Base-by-base conservation (phyloP, 768 basidiomycete genomes). In the Gloeopeniophorella convolvens region DNA sequence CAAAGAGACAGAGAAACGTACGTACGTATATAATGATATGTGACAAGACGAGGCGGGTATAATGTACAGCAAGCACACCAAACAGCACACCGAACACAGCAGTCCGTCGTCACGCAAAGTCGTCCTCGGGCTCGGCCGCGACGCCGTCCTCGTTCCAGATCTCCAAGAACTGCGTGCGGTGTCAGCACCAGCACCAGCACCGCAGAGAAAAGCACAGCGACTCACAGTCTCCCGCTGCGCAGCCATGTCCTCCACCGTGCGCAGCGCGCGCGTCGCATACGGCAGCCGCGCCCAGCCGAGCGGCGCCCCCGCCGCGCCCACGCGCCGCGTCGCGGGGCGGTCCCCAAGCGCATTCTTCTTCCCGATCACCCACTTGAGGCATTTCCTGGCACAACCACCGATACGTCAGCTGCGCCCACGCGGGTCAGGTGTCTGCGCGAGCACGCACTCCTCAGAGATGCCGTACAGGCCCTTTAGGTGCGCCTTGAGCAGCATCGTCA, bases 311-410 rank as follows among this genome's bases (percentile, higher is more conserved):
- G 77, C 75, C 34, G 72, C 68, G 5, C 83, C 79, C 56, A 82
- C 71, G 23, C 79, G 78, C 58, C 78, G 81, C 2, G 71, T 65
- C 4, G 83, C 88, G 12, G 86, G 76, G 61, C 83, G 88, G 65
- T 99, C 95, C 1, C 94, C 94, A 3, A 85, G 65, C 0, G 89
- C 80, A 46, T 82, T 89, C 69, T 97, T 97, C 76, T 97, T 98
- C 16, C 86, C 86, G 4, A 82, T 66, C 4, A 82, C 76, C 62
- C 88, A 96, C 66, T 93, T 97, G 39, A 76, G 73, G 57, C 92
- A 92, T 87, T 96, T 98, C 36, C 93, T 96, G 50, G 20, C 15
- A 45, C 24, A n/a, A n/a, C n/a, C n/a, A n/a, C n/a, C n/a, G 12
- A 35, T 43, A 30, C 35, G 36, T 46, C 18, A 47, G 27, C 41